Conservation (phyloP, 768 basidiomycete species). For the Leucocoprinus leucothites region DNA sequence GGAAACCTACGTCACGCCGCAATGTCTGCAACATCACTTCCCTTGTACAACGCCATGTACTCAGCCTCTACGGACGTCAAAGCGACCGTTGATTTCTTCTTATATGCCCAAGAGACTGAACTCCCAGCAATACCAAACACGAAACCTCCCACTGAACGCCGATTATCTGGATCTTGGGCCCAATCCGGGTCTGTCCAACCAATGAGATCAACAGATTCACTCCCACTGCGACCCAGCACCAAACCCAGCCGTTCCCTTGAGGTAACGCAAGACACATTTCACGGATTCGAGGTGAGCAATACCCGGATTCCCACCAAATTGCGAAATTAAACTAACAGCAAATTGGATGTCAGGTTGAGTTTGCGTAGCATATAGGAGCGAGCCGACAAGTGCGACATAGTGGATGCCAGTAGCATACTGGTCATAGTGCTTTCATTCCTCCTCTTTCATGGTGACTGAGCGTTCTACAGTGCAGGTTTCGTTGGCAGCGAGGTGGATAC, state of each 20-base stretch:
- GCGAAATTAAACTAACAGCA: conserved; percentile 6
- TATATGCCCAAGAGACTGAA: background rate
- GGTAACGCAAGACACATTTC: conserved; percentile 16
- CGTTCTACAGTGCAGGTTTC: background rate
- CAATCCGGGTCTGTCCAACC: conserved; percentile 16
- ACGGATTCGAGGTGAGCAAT: conserved; percentile 13
- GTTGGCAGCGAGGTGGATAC: conserved; percentile 19
- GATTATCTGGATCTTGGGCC: conserved; percentile 15
- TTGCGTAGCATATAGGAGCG: background rate
- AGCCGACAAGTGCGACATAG: conserved; percentile 4
- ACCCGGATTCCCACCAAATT: conserved; percentile 14
- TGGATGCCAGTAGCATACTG: conserved; percentile 4
- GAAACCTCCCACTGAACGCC: conserved; percentile 29
- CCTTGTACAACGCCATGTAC: background rate
- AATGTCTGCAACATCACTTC: background rate
- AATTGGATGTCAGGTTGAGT: conserved; percentile 9
- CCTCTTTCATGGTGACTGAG: background rate
- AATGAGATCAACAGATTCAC: background rate
- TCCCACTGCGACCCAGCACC: background rate
- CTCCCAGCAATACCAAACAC: conserved; percentile 13
- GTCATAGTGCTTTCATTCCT: background rate
- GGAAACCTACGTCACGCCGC: no score
- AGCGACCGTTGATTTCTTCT: background rate
- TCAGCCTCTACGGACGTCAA: background rate
- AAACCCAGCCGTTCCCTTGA: conserved; percentile 15